Evolutionary conservation across 371 early-diverging fungal genomes (phyloP).

Genomic region (Funneliformis caledonium): DNA sequence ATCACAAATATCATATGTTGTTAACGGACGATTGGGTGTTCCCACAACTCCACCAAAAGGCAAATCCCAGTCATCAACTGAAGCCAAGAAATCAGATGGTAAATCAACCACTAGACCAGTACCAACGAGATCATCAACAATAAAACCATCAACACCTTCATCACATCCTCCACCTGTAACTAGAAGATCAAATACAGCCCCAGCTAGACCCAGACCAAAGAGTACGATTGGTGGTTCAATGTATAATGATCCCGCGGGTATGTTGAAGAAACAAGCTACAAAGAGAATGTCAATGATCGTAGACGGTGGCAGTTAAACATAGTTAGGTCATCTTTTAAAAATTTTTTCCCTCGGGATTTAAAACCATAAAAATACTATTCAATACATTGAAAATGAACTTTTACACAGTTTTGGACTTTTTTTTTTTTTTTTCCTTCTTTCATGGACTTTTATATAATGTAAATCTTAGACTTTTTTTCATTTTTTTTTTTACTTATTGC

Average conservation of each 20-base stretch:
- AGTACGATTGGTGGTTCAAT: background rate
- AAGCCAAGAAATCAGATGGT: background rate
- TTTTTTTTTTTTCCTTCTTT: background rate
- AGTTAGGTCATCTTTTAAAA: background rate
- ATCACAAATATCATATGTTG: constrained; percentile 18
- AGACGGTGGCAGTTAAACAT: background rate
- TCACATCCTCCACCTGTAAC: background rate
- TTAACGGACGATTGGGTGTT: constrained; percentile 30
- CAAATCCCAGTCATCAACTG: background rate
- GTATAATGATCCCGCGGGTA: background rate
- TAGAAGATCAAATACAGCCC: background rate
- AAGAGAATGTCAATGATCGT: constrained; percentile 27
- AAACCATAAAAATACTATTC: background rate
- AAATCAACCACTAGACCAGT: background rate
- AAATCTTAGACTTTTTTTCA: no score
- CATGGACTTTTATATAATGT: no score
- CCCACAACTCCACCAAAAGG: constrained; percentile 8
- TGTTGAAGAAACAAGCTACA: constrained; percentile 10
- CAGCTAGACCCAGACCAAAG: background rate
- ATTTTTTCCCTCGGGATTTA: background rate
- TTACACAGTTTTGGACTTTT: background rate
- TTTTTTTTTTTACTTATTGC: no score
- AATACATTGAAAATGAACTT: background rate
- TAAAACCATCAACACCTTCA: background rate
- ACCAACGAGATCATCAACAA: background rate